These are phyloP conservation scores for Cordyceps pruinosa DNA, from an alignment of 2,329 filamentous ascomycete genomes.

Conservation along the genomic window DNA sequence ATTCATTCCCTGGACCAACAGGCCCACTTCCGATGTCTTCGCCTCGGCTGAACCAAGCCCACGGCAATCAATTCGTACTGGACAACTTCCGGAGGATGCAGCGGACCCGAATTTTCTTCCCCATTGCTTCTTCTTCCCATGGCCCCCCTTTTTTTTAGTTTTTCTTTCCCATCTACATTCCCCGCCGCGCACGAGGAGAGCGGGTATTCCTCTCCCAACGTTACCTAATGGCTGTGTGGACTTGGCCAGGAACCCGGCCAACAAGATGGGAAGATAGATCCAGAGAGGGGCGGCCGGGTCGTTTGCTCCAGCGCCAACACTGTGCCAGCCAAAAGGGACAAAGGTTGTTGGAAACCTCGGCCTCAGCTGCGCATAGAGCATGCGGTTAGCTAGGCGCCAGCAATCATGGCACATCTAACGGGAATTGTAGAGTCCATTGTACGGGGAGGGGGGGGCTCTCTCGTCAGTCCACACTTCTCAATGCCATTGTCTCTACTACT, in stretches of 20 bases:
- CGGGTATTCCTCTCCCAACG: neutral
- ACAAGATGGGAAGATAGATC: neutral
- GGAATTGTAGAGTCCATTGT: too few species aligned
- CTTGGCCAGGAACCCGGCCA: neutral
- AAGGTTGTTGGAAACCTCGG: too few species aligned
- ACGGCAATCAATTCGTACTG: neutral
- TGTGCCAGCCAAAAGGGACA: too few species aligned
- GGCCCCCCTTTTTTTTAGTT: neutral
- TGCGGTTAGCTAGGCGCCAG: too few species aligned
- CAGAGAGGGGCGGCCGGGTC: neutral
- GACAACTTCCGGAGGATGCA: neutral
- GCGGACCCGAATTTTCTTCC: neutral
- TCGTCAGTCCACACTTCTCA: too few species aligned
- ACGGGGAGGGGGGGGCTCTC: too few species aligned
- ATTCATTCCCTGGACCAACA: neutral
- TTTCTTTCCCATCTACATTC: neutral
- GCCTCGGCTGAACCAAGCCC: neutral
- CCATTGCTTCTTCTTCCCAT: neutral
- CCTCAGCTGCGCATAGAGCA: too few species aligned
- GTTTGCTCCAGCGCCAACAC: too few species aligned
- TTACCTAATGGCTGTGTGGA: neutral
- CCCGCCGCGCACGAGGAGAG: neutral
- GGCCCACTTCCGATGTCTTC: neutral
- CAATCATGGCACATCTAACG: too few species aligned
- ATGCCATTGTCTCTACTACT: too few species aligned